Conservation (phyloP, 2,329 filamentous ascomycete genomes). For the Fragosphaeria purpurea region DNA sequence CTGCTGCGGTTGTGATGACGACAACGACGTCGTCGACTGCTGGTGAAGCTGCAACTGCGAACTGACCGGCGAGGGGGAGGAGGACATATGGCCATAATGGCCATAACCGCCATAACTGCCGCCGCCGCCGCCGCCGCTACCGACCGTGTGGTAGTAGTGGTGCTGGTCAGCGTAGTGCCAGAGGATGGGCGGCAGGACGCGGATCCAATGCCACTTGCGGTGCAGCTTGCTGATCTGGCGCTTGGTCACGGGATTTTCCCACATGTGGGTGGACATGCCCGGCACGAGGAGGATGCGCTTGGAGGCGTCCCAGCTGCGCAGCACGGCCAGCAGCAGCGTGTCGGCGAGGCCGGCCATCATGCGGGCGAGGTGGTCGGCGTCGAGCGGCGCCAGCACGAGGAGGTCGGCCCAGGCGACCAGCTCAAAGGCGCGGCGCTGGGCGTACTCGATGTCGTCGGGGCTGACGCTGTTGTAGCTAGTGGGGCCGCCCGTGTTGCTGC, state of each 20-base stretch:
- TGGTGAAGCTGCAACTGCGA: not conserved
- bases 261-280: constrained; percentile 81
- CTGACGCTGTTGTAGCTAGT: not conserved
- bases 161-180: constrained; percentile 52
- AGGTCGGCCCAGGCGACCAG: constrained; percentile 83
- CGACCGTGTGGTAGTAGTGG: constrained; percentile 16
- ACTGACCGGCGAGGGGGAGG: constrained; percentile 21
- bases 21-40: constrained; percentile 12
- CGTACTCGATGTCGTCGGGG: constrained; percentile 38
- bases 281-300: constrained; percentile 80
- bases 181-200: constrained; percentile 68
- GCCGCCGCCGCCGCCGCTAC: not conserved
- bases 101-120: constrained; percentile 26
- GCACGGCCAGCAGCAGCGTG: constrained; percentile 67
- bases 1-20: not conserved
- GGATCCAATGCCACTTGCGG: constrained; percentile 78
- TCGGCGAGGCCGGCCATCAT: constrained; percentile 81
- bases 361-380: constrained; percentile 73
- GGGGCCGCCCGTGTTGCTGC: not conserved
- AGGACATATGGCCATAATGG: no score
- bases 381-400: constrained; percentile 72
- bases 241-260: constrained; percentile 82
- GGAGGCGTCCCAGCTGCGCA: constrained; percentile 77
- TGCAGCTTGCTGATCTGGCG: constrained; percentile 77
- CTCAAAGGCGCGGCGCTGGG: constrained; percentile 47